A percentile compares a stretch with the other conserved stretches of the same genome.
phyloP scores from a whole-genome alignment of 169 alveolate species.

The Neospora caninum region DNA sequence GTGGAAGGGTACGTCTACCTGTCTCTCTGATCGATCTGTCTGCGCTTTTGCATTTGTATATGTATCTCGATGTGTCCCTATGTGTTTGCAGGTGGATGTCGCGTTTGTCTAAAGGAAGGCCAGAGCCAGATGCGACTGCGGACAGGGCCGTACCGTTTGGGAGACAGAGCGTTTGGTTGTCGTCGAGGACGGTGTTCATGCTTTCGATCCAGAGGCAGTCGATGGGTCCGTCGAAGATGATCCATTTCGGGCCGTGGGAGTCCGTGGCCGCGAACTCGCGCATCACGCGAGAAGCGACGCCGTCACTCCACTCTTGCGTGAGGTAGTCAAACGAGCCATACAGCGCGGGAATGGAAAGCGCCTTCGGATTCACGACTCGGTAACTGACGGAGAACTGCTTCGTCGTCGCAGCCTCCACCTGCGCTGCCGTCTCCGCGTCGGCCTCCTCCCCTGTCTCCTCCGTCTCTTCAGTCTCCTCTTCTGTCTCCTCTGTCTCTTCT shows the following conservation, averaged over 20 bases:
- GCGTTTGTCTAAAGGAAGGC: too few relatives aligned
- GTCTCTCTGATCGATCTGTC: too few relatives aligned
- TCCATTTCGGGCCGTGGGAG: constrained; percentile 80
- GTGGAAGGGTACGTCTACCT: too few relatives aligned
- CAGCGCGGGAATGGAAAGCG: constrained; percentile 94
- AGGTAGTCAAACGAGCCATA: constrained; percentile 93
- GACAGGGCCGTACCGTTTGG: constrained; percentile 85
- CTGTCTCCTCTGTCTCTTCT: background rate
- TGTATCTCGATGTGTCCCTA: too few relatives aligned
- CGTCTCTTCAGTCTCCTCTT: constrained; percentile 82
- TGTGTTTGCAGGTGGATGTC: too few relatives aligned
- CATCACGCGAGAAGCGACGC: constrained; percentile 91
- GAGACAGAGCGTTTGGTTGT: constrained; percentile 93
- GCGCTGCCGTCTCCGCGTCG: constrained; percentile 89
- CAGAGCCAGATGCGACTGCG: too few relatives aligned
- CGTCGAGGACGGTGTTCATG: constrained; percentile 96
- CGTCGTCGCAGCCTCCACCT: constrained; percentile 67
- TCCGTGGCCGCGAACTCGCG: constrained; percentile 84
- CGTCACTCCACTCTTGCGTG: constrained; percentile 96
- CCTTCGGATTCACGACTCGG: constrained; percentile 94
- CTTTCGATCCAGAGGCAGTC: constrained; percentile 98
- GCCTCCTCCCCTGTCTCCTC: constrained; percentile 92
- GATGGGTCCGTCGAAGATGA: constrained; percentile 95
- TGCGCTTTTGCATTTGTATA: too few relatives aligned
- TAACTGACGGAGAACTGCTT: constrained; percentile 70